phyloP scores from a whole-genome alignment of 192 early-diverging fungal genomes.

The Phycomyces blakesleeanus region DNA sequence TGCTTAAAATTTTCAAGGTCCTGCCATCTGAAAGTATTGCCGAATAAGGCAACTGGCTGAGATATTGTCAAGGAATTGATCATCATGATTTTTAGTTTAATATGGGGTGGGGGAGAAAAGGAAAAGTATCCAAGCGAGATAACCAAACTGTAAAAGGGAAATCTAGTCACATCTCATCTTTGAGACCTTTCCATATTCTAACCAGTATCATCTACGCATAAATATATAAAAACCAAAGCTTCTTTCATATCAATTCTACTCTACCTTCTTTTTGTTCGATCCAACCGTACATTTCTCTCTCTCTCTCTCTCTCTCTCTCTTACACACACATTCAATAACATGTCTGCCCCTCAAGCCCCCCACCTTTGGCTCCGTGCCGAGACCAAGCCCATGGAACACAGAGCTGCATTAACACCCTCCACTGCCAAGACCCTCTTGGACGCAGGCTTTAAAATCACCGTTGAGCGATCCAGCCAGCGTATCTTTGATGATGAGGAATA shows the following conservation, averaged over 20 bases:
- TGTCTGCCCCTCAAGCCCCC: slow-evolving; percentile 12
- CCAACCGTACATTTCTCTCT: too few relatives aligned
- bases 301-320: neutral
- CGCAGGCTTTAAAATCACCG: slow-evolving; percentile 84
- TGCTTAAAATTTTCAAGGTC: neutral
- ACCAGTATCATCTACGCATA: slow-evolving; percentile 5
- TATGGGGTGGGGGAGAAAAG: neutral
- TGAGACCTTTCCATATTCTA: neutral
- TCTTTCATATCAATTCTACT: neutral
- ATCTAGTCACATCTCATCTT: slow-evolving; percentile 10
- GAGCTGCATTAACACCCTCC: slow-evolving; percentile 86
- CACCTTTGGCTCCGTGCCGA: slow-evolving; percentile 95
- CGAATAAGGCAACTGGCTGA: slow-evolving; percentile 16
- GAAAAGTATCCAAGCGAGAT: neutral
- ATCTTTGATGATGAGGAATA: slow-evolving; percentile 93
- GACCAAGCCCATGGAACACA: slow-evolving; percentile 95
- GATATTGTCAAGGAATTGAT: slow-evolving; percentile 8
- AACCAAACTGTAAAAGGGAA: neutral
- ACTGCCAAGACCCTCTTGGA: slow-evolving; percentile 77
- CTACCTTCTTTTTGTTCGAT: slow-evolving; percentile 4
- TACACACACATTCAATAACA: neutral
- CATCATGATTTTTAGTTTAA: neutral
- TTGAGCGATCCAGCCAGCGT: slow-evolving; percentile 75
- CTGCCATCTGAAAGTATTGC: slow-evolving; percentile 16
- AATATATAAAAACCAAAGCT: neutral